Evolutionary conservation across 2,329 filamentous ascomycete genomes (phyloP), one percentile per base, ranked within the genome.

Genomic region (Arthrinium puccinioides): DNA sequence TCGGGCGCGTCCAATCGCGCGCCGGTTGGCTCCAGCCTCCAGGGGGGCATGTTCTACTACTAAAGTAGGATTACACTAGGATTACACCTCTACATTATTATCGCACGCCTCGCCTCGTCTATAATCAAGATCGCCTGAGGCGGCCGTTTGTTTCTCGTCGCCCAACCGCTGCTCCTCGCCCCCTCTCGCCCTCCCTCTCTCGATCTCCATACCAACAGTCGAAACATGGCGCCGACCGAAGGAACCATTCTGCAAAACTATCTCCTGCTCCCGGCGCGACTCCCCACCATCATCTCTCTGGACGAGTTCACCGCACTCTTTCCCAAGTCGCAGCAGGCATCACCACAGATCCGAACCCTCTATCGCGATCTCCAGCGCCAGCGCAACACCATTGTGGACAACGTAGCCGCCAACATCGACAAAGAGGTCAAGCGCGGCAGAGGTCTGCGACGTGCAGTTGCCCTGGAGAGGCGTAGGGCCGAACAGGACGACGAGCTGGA

Each of bases 311-410:
- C 76, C 29, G 71, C 80, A 20, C 71, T 90, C 28, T 92, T 94
- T 53, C 87, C 87, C 9, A 75, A 72, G 35, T 61, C 74, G 26
- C 68, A 80, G 34, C 82, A 80, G 41, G 65, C 71, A 18, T 82
- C 80, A 32, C 75, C 83, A 0, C 78, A 82, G 39, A 71, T 90
- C 32, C 76, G 78, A 39, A 66, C 71, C 1, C 69, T 95, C 5
- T 94, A 94, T 56, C 78, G 84, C 32, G 84, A 92, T 56, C 70
- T 94, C 3, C 84, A 92, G 51, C 72, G 79, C 41, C 76, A 88
- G 54, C 78, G 87, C 38, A 78, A 81, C 43, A 70, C 72, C 32
- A 67, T 83, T 9, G 72, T 87, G 37, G 84, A 90, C 49, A 58
- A 66, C 4, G 79, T 94, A 11, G 70, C 77, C 52, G 57, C 60